Conservation (phyloP, 2,329 filamentous ascomycete species). For the Fusarium sacchari region DNA sequence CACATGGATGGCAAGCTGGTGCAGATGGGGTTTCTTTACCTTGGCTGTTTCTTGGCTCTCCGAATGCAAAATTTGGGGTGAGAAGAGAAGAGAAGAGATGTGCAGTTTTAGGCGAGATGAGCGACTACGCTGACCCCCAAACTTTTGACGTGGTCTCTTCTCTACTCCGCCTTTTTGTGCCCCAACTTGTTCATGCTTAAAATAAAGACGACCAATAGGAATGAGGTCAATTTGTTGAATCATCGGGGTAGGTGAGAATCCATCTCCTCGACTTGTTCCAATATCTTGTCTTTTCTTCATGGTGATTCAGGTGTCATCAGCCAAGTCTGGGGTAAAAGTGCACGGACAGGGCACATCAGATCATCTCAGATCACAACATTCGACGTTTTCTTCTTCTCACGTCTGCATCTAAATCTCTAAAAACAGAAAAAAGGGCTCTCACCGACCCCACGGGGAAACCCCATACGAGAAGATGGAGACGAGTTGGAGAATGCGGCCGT, state of each 20-base stretch:
- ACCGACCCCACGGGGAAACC: constrained; percentile 25
- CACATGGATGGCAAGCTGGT: not conserved
- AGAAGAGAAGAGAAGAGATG: not conserved
- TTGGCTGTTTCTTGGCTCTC: constrained; percentile 12
- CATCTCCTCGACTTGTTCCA: not conserved
- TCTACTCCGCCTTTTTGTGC: constrained; percentile 8
- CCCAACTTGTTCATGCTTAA: constrained; percentile 27
- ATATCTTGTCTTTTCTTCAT: too few relatives aligned
- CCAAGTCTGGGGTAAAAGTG: not conserved
- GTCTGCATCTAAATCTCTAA: not conserved
- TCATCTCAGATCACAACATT: constrained; percentile 23
- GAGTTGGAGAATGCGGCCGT: constrained; percentile 24
- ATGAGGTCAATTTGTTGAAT: not conserved
- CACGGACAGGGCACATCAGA: constrained; percentile 17
- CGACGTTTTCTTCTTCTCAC: not conserved
- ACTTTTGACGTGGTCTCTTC: not conserved
- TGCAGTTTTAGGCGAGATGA: not conserved
- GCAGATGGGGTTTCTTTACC: not conserved
- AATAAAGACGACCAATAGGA: not conserved
- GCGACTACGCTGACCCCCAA: not conserved
- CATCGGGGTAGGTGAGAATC: not conserved
- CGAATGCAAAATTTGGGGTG: not conserved
- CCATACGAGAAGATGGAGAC: not conserved
- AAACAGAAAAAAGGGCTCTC: not conserved
- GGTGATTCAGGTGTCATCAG: not conserved